phyloP scores from a whole-genome alignment of 2,329 filamentous ascomycete genomes.

The Elsinoe necatrix region DNA sequence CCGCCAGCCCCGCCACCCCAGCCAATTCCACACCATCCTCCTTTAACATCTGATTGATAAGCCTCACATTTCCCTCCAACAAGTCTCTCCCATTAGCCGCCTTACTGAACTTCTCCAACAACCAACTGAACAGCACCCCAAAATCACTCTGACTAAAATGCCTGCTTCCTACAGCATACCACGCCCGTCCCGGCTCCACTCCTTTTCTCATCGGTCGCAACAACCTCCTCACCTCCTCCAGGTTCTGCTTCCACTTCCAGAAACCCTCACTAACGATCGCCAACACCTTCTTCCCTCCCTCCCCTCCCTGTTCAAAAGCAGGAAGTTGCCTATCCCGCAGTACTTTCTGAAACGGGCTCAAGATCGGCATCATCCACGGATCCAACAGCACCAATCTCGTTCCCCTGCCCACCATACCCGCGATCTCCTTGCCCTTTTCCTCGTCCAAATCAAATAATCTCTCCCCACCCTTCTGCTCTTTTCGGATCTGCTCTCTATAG shows the following conservation, averaged over 20 bases:
- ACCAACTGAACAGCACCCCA: slow-evolving; percentile 69
- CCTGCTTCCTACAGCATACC: slow-evolving; percentile 63
- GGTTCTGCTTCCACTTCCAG: slow-evolving; percentile 66
- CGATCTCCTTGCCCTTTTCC: slow-evolving; percentile 49
- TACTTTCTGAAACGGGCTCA: slow-evolving; percentile 52
- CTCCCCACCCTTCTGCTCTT: slow-evolving; percentile 31
- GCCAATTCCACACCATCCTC: slow-evolving; percentile 36
- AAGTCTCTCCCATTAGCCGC: slow-evolving; percentile 65
- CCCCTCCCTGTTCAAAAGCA: slow-evolving; percentile 48
- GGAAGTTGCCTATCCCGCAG: slow-evolving; percentile 69
- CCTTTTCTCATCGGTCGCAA: slow-evolving; percentile 35
- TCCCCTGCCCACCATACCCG: slow-evolving; percentile 57
- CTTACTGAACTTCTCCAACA: slow-evolving; percentile 43
- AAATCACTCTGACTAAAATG: slow-evolving; percentile 81
- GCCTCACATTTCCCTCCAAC: slow-evolving; percentile 71
- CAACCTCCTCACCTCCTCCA: slow-evolving; percentile 57
- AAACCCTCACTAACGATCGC: slow-evolving; percentile 70
- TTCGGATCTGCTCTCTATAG: slow-evolving; percentile 43
- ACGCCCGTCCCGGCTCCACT: slow-evolving; percentile 48
- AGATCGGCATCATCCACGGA: slow-evolving; percentile 69
- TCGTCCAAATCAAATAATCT: slow-evolving; percentile 53
- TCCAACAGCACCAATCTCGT: slow-evolving; percentile 65
- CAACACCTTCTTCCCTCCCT: slow-evolving; percentile 50
- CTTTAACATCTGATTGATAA: slow-evolving; percentile 67
- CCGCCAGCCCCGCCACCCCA: not conserved